These are phyloP conservation scores for Eucalyptus erythrocorys DNA, from an alignment of 345 rosid genomes.

Conservation along the genomic window DNA sequence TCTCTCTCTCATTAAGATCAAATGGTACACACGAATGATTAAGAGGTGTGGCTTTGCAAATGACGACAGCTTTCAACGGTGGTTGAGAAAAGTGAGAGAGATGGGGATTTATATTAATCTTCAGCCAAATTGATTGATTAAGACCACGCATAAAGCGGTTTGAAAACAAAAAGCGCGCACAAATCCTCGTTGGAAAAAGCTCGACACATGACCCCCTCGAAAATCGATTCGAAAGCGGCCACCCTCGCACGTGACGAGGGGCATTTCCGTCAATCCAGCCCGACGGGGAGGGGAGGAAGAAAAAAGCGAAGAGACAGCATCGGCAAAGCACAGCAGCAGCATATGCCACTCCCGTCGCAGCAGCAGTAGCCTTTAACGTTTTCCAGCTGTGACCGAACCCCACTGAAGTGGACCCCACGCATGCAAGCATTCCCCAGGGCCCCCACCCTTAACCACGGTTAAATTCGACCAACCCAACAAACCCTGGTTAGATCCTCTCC, in stretches of 20 bases:
- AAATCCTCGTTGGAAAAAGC: background rate
- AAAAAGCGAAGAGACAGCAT: background rate
- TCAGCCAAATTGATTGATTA: background rate
- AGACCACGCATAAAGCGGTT: background rate
- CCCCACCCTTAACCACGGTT: background rate
- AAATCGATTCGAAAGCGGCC: background rate
- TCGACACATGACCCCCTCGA: background rate
- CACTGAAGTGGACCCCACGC: background rate
- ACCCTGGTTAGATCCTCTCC: background rate
- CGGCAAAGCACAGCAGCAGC: background rate
- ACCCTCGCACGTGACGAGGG: background rate
- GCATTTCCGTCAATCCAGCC: background rate
- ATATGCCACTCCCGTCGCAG: background rate
- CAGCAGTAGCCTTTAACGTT: background rate
- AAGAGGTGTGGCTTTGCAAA: background rate
- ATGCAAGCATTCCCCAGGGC: no score
- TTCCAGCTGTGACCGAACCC: background rate
- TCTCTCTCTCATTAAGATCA: background rate
- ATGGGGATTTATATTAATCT: background rate
- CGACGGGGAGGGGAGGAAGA: background rate
- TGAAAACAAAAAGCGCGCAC: background rate
- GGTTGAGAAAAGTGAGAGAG: background rate
- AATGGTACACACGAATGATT: background rate
- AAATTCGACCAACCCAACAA: background rate
- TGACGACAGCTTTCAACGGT: background rate